Percentiles rank a stretch among this genome's conserved stretches.
Evolutionary conservation across 305 asterid genomes (phyloP).

Genomic region (Fraxinus platypoda): DNA sequence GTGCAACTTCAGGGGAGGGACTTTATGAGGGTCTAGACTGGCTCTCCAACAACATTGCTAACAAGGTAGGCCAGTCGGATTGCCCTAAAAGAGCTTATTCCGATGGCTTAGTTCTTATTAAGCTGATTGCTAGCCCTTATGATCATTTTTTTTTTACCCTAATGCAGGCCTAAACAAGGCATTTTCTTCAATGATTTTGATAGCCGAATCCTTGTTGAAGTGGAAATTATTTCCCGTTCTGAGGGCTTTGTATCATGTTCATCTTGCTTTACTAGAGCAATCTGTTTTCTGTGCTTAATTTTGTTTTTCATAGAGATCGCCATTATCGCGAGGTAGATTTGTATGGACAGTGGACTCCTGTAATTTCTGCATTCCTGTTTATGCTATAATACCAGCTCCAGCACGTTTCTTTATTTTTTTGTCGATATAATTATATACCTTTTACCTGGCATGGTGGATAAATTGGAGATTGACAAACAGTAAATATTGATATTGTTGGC

Average conservation of each 20-base stretch:
- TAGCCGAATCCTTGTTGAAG: not conserved
- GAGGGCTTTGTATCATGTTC: not conserved
- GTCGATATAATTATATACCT: not conserved
- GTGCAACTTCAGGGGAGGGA: constrained; percentile 77
- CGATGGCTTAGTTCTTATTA: not conserved
- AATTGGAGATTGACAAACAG: not conserved
- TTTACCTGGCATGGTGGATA: not conserved
- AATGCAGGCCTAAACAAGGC: constrained; percentile 3
- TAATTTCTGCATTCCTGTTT: not conserved
- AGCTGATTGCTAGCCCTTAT: not conserved
- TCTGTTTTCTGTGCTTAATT: not conserved
- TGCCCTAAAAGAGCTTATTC: not conserved
- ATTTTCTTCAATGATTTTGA: not conserved
- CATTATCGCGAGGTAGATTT: not conserved
- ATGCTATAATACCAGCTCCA: not conserved
- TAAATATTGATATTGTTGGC: not conserved
- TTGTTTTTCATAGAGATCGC: not conserved
- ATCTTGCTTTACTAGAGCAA: not conserved
- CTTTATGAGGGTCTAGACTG: constrained; percentile 80
- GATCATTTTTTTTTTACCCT: not conserved
- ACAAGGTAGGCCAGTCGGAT: constrained; percentile 35
- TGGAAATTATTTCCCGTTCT: not conserved
- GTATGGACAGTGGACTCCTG: not conserved
- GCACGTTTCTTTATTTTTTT: not conserved
- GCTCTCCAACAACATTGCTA: constrained; percentile 85